Percentiles rank a stretch among this genome's conserved stretches.
These are phyloP conservation scores for Suaeda aralocaspica DNA, from an alignment of 148 eudicot species.

Conservation along the genomic window DNA sequence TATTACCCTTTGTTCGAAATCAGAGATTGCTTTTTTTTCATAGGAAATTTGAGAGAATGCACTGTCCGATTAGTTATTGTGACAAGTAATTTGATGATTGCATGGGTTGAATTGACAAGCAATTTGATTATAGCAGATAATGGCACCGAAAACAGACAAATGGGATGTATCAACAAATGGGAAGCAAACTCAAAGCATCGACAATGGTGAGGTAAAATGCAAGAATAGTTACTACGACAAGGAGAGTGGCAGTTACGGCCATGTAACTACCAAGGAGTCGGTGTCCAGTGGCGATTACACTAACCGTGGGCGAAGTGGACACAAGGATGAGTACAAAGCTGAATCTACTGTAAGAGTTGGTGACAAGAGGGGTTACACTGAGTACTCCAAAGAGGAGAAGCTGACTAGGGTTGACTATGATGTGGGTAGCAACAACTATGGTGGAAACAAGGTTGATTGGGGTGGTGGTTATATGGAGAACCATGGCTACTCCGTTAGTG, in stretches of 20 bases:
- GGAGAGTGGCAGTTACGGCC: constrained; percentile 12
- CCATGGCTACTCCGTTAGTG: neutral
- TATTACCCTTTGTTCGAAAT: too few species aligned
- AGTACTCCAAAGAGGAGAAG: constrained; percentile 20
- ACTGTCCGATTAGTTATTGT: too few species aligned
- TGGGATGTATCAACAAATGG: too few species aligned
- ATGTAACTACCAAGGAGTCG: constrained; percentile 14
- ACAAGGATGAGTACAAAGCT: constrained; percentile 22
- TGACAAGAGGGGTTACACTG: constrained; percentile 26
- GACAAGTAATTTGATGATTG: too few species aligned
- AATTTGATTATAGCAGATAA: too few species aligned
- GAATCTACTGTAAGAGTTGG: constrained; percentile 16
- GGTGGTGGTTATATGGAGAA: constrained; percentile 10
- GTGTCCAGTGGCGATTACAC: constrained; percentile 20
- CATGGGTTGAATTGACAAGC: too few species aligned
- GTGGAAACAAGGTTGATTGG: neutral
- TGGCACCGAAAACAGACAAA: too few species aligned
- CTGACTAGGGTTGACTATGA: constrained; percentile 21
- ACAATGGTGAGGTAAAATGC: neutral
- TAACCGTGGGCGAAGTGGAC: constrained; percentile 15
- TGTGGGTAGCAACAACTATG: neutral
- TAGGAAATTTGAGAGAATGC: too few species aligned
- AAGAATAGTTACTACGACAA: constrained; percentile 18
- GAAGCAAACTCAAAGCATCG: too few species aligned
- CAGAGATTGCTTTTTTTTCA: too few species aligned